A percentile compares a stretch with the other conserved stretches of the same genome.
These are phyloP conservation scores for Mortierella sp. DNA, from an alignment of 371 early-diverging fungal species.

Conservation along the genomic window DNA sequence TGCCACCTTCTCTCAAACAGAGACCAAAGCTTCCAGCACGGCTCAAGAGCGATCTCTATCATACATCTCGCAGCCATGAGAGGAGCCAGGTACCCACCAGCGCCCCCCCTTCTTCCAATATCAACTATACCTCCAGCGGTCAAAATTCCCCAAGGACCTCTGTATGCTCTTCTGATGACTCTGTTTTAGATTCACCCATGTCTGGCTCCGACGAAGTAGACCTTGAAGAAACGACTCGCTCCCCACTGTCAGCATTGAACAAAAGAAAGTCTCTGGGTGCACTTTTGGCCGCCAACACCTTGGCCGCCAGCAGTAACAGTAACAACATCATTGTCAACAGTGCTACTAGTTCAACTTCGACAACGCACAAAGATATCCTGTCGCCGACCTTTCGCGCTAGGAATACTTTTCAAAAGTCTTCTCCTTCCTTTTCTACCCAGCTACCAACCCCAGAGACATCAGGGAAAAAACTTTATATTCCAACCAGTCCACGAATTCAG, in stretches of 20 bases:
- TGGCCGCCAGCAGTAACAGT: conserved; percentile 47
- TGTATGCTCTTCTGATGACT: conserved; percentile 38
- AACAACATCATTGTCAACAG: conserved; percentile 41
- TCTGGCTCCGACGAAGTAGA: conserved; percentile 51
- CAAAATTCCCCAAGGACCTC: conserved; percentile 51
- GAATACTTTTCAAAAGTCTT: conserved; percentile 28
- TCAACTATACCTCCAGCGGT: conserved; percentile 47
- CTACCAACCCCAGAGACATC: conserved; percentile 49
- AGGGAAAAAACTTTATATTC: conserved; percentile 30
- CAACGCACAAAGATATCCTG: conserved; percentile 37
- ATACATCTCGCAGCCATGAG: conserved; percentile 1
- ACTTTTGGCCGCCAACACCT: conserved; percentile 55
- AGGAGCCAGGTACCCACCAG: conserved; percentile 3
- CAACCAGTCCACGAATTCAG: conserved; percentile 50
- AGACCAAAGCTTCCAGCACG: conserved; percentile 42
- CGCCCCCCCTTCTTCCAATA: conserved; percentile 4
- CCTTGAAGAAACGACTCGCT: conserved; percentile 21
- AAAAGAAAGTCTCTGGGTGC: conserved; percentile 57
- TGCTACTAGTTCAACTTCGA: conserved; percentile 15
- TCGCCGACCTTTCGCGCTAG: conserved; percentile 57
- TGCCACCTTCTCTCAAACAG: conserved; percentile 45
- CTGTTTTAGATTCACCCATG: conserved; percentile 44
- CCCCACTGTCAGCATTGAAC: conserved; percentile 52
- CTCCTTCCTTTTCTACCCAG: conserved; percentile 34
- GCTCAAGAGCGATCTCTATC: conserved; percentile 44